Percentiles rank a stretch among this genome's conserved stretches.
These are phyloP conservation scores for Pyricularia pennisetigena DNA, from an alignment of 2,329 filamentous ascomycete species.

Conservation along the genomic window DNA sequence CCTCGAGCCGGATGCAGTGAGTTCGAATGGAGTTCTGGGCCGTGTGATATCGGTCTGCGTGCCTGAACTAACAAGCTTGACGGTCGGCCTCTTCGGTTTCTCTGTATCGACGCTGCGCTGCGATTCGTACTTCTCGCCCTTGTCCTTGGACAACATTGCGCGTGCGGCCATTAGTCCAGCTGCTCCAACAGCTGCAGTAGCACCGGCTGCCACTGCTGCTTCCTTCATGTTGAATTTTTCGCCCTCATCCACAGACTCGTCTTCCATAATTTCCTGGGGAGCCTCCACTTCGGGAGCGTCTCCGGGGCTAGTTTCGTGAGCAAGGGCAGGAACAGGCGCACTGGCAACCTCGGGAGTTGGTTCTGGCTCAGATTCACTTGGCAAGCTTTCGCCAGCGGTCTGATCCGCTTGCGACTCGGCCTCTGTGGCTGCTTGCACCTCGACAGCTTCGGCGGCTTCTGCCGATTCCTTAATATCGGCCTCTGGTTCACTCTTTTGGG, in stretches of 20 bases:
- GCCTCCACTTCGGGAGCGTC: not conserved
- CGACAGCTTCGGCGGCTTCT: not conserved
- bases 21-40: not conserved
- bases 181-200: not conserved
- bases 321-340: not conserved
- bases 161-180: conserved; percentile 1
- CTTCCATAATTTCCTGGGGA: too few species aligned
- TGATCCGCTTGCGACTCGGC: not conserved
- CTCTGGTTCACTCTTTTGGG: not conserved
- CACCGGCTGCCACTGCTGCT: not conserved
- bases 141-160: not conserved
- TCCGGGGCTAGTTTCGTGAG: not conserved
- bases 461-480: not conserved
- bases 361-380: not conserved
- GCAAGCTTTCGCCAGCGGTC: not conserved
- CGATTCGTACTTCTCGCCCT: not conserved
- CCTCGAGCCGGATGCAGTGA: conserved; percentile 10
- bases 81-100: conserved; percentile 11
- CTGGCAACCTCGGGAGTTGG: not conserved
- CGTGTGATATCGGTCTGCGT: conserved; percentile 3
- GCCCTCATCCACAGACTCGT: not conserved
- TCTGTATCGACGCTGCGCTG: not conserved
- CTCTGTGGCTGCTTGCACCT: not conserved
- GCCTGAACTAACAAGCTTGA: not conserved
- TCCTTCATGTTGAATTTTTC: not conserved